Evolutionary conservation across 2,329 filamentous ascomycete species (phyloP).

Genomic region (Orbilia ellipsospora): DNA sequence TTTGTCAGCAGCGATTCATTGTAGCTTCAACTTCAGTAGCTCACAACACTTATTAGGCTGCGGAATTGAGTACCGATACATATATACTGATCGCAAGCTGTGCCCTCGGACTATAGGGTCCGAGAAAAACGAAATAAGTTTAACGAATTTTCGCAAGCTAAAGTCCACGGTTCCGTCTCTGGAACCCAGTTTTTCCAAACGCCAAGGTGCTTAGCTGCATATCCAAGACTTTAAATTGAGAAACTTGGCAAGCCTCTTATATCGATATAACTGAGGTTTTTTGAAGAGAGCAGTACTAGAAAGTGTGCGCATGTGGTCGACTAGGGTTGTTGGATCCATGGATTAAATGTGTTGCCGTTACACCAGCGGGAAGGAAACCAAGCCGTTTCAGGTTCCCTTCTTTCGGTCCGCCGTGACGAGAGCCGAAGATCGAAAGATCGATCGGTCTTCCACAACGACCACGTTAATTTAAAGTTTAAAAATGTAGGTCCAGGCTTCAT

Average conservation of each 20-base stretch:
- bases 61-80: slow-evolving; percentile 10
- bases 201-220: no score
- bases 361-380: slow-evolving; percentile 11
- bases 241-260: slow-evolving; percentile 1
- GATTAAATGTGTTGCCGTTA: slow-evolving; percentile 22
- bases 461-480: no score
- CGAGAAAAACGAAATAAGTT: slow-evolving; percentile 13
- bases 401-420: slow-evolving; percentile 46
- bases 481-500: no score
- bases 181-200: background rate
- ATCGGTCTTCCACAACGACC: background rate
- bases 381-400: background rate
- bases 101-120: slow-evolving; percentile 1
- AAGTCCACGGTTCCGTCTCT: slow-evolving; percentile 11
- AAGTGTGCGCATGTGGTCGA: no score
- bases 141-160: background rate
- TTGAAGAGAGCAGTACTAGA: no score
- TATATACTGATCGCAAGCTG: no score
- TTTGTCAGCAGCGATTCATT: no score
- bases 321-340: background rate
- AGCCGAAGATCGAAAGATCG: slow-evolving; percentile 23
- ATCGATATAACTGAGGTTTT: background rate
- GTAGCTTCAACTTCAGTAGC: no score
- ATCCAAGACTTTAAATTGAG: background rate
- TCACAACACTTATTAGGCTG: background rate